Percentiles rank a stretch among this genome's conserved stretches.
These are phyloP conservation scores for Penicillium fuscoglaucum DNA, from an alignment of 2,329 filamentous ascomycete species.

Conservation along the genomic window DNA sequence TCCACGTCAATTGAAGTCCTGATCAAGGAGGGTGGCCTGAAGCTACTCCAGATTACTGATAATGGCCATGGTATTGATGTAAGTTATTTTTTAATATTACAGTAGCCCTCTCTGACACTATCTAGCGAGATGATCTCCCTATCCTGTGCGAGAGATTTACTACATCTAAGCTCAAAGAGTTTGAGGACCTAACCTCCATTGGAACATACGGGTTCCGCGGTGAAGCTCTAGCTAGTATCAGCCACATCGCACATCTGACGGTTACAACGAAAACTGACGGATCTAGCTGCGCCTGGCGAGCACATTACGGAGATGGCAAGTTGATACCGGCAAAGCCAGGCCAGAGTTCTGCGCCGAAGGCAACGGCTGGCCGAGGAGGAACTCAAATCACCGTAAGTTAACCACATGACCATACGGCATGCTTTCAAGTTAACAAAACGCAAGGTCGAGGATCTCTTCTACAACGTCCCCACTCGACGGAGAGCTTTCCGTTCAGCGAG, in stretches of 20 bases:
- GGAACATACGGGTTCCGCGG: slow-evolving; percentile 97
- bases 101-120: slow-evolving; percentile 11
- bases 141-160: slow-evolving; percentile 96
- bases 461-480: slow-evolving; percentile 86
- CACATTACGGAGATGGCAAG: slow-evolving; percentile 80
- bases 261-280: slow-evolving; percentile 92
- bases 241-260: slow-evolving; percentile 92
- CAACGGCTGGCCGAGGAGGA: slow-evolving; percentile 80
- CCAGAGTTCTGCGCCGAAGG: slow-evolving; percentile 80
- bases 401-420: neutral
- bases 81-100: slow-evolving; percentile 32
- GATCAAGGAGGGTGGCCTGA: slow-evolving; percentile 92
- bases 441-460: slow-evolving; percentile 87
- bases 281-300: slow-evolving; percentile 86
- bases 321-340: slow-evolving; percentile 83
- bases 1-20: slow-evolving; percentile 87
- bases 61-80: slow-evolving; percentile 96
- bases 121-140: slow-evolving; percentile 80
- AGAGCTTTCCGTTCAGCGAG: slow-evolving; percentile 86
- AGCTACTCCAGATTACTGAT: slow-evolving; percentile 93
- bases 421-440: neutral
- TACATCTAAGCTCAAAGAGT: slow-evolving; percentile 90
- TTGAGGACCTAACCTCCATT: slow-evolving; percentile 88
- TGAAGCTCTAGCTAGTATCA: slow-evolving; percentile 94
- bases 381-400: slow-evolving; percentile 81